Evolutionary conservation across 306 rosid species (phyloP).

Genomic region (Gastrolobium bilobum): DNA sequence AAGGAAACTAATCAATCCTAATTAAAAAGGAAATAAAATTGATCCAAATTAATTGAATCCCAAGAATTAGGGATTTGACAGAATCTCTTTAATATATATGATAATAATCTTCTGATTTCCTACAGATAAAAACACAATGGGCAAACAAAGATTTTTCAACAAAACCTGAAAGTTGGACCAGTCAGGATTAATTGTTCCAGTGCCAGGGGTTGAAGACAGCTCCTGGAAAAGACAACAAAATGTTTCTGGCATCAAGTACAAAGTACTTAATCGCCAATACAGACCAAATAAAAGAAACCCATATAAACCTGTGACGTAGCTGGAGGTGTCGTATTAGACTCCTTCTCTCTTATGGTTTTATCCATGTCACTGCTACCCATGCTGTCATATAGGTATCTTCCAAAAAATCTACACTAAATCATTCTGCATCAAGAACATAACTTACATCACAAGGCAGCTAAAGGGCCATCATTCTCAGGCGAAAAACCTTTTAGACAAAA

Average conservation of each 20-base stretch:
- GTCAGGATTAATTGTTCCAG: slow-evolving; percentile 84
- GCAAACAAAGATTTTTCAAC: slow-evolving; percentile 37
- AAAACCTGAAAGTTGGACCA: slow-evolving; percentile 97
- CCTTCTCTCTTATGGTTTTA: slow-evolving; percentile 79
- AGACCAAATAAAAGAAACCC: slow-evolving; percentile 44
- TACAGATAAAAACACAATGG: no score
- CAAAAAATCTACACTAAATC: slow-evolving; percentile 55
- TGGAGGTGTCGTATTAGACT: slow-evolving; percentile 74
- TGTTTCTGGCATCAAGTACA: slow-evolving; percentile 8
- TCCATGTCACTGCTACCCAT: slow-evolving; percentile 85
- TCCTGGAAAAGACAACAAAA: slow-evolving; percentile 65
- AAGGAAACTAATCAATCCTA: no score
- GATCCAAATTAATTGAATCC: no score
- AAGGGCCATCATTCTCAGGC: slow-evolving; percentile 16
- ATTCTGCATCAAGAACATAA: slow-evolving; percentile 57
- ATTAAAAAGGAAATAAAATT: no score
- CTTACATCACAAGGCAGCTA: slow-evolving; percentile 49
- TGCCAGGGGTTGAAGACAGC: slow-evolving; percentile 68
- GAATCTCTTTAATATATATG: no score
- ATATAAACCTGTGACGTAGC: slow-evolving; percentile 72
- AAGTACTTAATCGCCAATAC: slow-evolving; percentile 31
- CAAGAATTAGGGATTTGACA: no score
- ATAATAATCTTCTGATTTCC: no score
- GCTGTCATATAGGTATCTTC: slow-evolving; percentile 46
- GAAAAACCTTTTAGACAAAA: slow-evolving; percentile 18